Base-by-base conservation (phyloP, 805 yeast genomes). In the Blastobotrys americana region DNA sequence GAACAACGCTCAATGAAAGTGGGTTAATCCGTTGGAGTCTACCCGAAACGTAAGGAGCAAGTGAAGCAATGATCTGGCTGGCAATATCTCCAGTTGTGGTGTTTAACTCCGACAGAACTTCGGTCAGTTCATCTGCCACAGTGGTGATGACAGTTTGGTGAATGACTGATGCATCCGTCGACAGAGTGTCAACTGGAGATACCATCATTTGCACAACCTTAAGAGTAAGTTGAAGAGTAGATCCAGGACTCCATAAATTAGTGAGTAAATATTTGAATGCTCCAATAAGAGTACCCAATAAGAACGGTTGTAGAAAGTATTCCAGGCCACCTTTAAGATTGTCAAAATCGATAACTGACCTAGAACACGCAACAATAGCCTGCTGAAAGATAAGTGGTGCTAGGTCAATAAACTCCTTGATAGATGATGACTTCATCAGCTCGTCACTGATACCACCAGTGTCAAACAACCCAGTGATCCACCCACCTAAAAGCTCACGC, bases 381-480 rank as follows among this genome's bases (percentile, higher is more conserved):
- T 86, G 89, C 49, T 78, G 79, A 55, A 86, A 77, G 21, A 90
- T 76, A 3, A 76, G 69, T 1, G 96, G 93, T 16, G 88, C 73
- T 27, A 89, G 63, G 31, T 72, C 70, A 49, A 83, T 75, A 42
- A 84, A 76, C 46, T 85, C 89, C 52, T 77, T 76, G 15, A 82
- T 74, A 4, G 80, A 70, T 1, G 84, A 76, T 8, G 78, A 69
- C 52, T 80, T 74, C 56, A 89, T 77, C 48, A 88, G 64, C 37
- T 84, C 89, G 62, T 90, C 97, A 0, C 95, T 81, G 31, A 89
- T 77, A 2, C 96, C 95, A 33, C 81, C 82, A 25, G 84, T 74
- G 49, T 86, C 89, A 63, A 84, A 88, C 34, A 90, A 62, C 1
- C 93, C 89, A 21, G 74, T 66, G 38, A 84, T 74, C 97, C 97